Evolutionary conservation across 129 eudicot genomes (phyloP).

Genomic region (Lactuca sativa): DNA sequence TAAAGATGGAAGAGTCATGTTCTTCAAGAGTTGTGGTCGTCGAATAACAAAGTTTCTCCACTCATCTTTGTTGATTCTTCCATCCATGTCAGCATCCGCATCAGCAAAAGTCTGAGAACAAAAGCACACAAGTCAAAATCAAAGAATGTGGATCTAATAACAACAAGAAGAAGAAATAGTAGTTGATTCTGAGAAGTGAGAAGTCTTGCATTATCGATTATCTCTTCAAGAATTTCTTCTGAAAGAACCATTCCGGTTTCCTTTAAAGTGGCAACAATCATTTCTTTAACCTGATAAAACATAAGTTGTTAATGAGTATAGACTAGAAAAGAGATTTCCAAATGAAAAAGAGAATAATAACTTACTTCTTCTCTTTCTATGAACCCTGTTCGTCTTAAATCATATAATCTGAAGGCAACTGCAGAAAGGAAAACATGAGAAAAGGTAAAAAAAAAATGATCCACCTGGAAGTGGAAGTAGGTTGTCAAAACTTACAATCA

Average conservation of each 20-base stretch:
- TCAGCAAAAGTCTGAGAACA: constrained; percentile 51
- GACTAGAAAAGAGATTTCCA: neutral
- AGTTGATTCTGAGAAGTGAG: neutral
- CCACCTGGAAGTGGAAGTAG: constrained; percentile 14
- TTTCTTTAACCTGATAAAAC: constrained; percentile 46
- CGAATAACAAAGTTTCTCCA: constrained; percentile 52
- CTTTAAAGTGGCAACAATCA: constrained; percentile 54
- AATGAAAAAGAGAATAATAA: neutral
- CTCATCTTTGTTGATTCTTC: constrained; percentile 59
- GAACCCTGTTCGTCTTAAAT: constrained; percentile 59
- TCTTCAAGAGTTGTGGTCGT: constrained; percentile 58
- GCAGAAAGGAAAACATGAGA: constrained; percentile 21
- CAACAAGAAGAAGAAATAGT: neutral
- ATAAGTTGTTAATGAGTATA: neutral
- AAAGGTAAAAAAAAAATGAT: constrained; percentile 1
- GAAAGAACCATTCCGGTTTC: constrained; percentile 50
- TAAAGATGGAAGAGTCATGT: constrained; percentile 65
- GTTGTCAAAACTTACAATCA: constrained; percentile 40
- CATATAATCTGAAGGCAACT: constrained; percentile 59
- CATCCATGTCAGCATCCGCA: constrained; percentile 57
- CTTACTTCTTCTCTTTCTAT: constrained; percentile 61
- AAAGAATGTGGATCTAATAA: neutral
- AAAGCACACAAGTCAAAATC: constrained; percentile 4
- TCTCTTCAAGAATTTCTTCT: constrained; percentile 48
- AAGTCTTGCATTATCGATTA: constrained; percentile 47